Base-by-base conservation (phyloP, 2,329 filamentous ascomycete species). In the Fusarium xyrophilum region DNA sequence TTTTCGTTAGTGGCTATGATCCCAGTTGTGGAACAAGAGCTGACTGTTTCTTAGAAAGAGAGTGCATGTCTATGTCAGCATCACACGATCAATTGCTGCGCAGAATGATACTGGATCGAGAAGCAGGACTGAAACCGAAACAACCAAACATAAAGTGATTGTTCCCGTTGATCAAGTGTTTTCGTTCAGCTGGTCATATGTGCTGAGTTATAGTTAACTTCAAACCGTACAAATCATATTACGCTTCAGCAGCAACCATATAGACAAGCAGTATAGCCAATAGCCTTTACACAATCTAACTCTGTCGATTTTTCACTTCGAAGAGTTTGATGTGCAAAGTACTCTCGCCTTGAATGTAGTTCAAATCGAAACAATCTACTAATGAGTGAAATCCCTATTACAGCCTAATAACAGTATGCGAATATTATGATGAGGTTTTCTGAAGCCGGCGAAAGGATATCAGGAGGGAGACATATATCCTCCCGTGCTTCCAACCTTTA, bases 21-120 rank as follows among this genome's bases (percentile, higher is more conserved):
- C 40, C n/a, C 27, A 2, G 23, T 23, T 48, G 11, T 27, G 28
- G 7, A 28, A 19, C 28, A 23, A 36, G 23, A 39, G 47, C 64
- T 73, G 43, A 73, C 48, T 11, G 11, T 28, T 19, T 35, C 9
- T n/a, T 46, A 75, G 73, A 75, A 63, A 65, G 73, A 63, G 73
- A 75, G 48, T 75, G 73, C 3, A 52, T 61, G 33, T 74, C 67
- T 42, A 75, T 75, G 73, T 69, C 70, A 43, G 64, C 73, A 25
- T 55, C 73, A 17, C 72, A 71, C 33, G 73, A 75, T 53, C 73
- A 75, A 33, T 36, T 75, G 32, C 64, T 75, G 32, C 71, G 73
- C 33, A 66, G 70, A 35, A 75, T 75, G 73, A 68, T 75, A 30
- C 53, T 75, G 17, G 73, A 75, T 52, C 69, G 73, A 27, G 73